Base-by-base conservation (phyloP, 1,284 basidiomycete genomes). In the Rhizopogon parksii region DNA sequence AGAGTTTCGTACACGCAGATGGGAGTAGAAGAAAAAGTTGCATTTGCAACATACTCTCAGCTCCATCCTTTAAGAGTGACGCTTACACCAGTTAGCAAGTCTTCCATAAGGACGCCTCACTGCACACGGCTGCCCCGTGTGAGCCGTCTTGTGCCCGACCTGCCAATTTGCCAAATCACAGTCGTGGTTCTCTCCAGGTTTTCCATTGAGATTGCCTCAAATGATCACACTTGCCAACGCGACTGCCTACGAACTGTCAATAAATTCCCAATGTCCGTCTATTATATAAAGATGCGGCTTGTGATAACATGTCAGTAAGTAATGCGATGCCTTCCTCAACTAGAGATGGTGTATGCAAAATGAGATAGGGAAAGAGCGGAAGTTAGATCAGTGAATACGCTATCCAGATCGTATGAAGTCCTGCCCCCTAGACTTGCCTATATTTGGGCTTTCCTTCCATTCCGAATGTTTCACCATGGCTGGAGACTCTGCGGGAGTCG, bases 211-310 rank as follows among this genome's bases (percentile, higher is more conserved):
- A 54, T 54, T 63, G 36, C 63, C 61, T 57, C 53, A 64, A 55
- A 51, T 54, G 47, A 56, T 50, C 47, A 52, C 50, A 56, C 60
- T 52, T 40, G 56, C 42, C 42, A 45, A 45, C 30, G 17, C 42
- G 42, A 21, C 42, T 42, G 25, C 24, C 8, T 40, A 40, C 58
- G 49, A 36, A 49, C 40, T 46, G 36, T 52, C 52, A 59, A 55
- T 52, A 47, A 55, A 64, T 53, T 59, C 38, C 65, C 67, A 68
- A 68, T 67, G 45, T 67, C 63, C 66, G 63, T 56, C 60, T 50
- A 64, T 66, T 66, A 64, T 65, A 64, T 64, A 68, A 68, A 63
- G 56, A 56, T 46, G 54, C 47, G n/a, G 54, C 50, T 54, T 45
- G 52, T 46, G 58, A 50, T 53, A 57, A 46, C 50, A 54, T 61